Evolutionary conservation across 2,329 filamentous ascomycete genomes (phyloP).

Genomic region (Polychaeton citri): DNA sequence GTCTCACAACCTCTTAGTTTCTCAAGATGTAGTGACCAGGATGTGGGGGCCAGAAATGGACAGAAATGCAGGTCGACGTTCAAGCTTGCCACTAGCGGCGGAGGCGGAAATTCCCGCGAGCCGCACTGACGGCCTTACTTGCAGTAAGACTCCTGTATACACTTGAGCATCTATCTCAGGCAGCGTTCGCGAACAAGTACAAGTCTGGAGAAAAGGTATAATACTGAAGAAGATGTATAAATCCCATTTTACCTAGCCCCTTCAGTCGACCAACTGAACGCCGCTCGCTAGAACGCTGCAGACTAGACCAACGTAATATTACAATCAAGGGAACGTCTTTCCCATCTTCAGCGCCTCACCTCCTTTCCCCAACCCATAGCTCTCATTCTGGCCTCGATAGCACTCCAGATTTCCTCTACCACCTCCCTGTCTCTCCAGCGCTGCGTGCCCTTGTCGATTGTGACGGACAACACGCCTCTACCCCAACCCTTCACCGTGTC

Average conservation of each 20-base stretch:
- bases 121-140: no score
- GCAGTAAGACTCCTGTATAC: no score
- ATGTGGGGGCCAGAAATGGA: background rate
- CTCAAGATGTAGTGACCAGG: no score
- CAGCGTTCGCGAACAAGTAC: no score
- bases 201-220: no score
- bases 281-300: background rate
- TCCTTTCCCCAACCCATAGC: slow-evolving; percentile 70
- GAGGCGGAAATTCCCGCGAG: background rate
- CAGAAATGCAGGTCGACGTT: background rate
- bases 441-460: slow-evolving; percentile 57
- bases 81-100: background rate
- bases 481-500: slow-evolving; percentile 73
- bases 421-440: slow-evolving; percentile 84
- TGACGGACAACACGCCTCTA: slow-evolving; percentile 62
- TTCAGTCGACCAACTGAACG: no score
- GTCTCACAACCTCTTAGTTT: no score
- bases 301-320: background rate
- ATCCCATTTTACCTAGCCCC: no score
- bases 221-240: no score
- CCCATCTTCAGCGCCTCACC: slow-evolving; percentile 19
- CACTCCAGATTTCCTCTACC: slow-evolving; percentile 83
- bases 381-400: slow-evolving; percentile 78
- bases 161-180: no score
- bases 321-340: background rate